Conservation (phyloP, 2,329 filamentous ascomycete genomes). For the Sporothrix pallida region DNA sequence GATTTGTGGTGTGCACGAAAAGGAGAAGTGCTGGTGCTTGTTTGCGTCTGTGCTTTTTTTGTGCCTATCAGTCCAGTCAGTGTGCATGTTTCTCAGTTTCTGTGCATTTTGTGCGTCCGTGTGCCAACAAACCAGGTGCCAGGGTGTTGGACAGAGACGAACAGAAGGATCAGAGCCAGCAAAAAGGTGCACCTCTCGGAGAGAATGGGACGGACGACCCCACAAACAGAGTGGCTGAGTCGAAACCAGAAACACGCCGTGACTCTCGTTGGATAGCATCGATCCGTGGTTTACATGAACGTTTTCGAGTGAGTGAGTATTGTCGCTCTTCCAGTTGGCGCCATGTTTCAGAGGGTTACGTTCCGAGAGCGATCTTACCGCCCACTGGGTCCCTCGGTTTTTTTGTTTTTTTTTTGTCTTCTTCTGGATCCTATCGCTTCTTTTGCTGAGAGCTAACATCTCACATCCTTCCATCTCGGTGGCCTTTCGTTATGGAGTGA, state of each 20-base stretch:
- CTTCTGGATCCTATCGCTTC: not conserved
- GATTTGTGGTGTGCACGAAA: constrained; percentile 1
- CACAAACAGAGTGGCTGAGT: constrained; percentile 24
- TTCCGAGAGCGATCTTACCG: constrained; percentile 26
- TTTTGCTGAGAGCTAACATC: not conserved
- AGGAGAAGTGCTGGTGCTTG: not conserved
- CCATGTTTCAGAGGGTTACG: constrained; percentile 33
- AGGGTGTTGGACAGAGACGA: not conserved
- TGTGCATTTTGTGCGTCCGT: not conserved
- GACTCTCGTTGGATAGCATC: not conserved
- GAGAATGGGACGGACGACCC: not conserved
- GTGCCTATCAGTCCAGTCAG: too few relatives aligned
- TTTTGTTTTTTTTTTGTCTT: not conserved
- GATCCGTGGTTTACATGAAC: not conserved
- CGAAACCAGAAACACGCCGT: constrained; percentile 21
- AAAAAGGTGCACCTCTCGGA: not conserved
- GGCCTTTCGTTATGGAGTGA: too few relatives aligned
- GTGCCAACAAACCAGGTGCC: not conserved
- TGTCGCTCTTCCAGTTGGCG: not conserved
- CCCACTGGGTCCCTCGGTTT: constrained; percentile 9
- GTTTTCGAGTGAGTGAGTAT: not conserved
- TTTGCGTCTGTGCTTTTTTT: not conserved
- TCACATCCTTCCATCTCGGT: too few relatives aligned
- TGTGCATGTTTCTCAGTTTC: too few relatives aligned
- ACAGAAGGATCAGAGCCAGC: not conserved